Conservation (phyloP, 2,329 filamentous ascomycete genomes). For the Coniochaeta sp. region DNA sequence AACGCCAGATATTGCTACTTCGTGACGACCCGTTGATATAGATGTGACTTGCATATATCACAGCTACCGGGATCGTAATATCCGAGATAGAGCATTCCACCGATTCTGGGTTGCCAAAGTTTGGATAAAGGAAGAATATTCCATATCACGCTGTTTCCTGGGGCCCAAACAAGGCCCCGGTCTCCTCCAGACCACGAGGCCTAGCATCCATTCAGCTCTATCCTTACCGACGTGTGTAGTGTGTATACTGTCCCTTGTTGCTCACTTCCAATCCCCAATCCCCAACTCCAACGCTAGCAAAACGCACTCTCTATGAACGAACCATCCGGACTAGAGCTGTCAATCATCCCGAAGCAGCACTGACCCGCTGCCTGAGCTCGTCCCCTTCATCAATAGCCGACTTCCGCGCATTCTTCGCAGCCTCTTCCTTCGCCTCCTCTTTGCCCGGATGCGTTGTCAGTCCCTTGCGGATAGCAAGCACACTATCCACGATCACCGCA, state of each 20-base stretch:
- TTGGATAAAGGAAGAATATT: background rate
- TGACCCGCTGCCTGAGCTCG: background rate
- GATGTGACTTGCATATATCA: too few species aligned
- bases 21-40: too few species aligned
- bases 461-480: slow-evolving; percentile 86
- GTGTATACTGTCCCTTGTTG: background rate
- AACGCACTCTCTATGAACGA: background rate
- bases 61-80: too few species aligned
- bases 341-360: background rate
- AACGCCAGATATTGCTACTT: too few species aligned
- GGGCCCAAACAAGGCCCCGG: background rate
- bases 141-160: background rate
- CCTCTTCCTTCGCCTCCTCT: background rate
- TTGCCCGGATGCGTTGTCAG: slow-evolving; percentile 45
- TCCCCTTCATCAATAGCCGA: background rate
- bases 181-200: background rate
- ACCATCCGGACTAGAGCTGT: background rate
- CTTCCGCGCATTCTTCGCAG: background rate
- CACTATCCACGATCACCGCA: slow-evolving; percentile 93
- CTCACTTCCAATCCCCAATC: background rate
- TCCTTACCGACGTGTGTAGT: background rate
- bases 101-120: too few species aligned
- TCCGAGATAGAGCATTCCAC: too few species aligned
- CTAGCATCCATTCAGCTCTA: background rate
- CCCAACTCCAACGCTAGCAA: background rate